A percentile compares a stretch with the other conserved stretches of the same genome.
Conservation (phyloP, 371 early-diverging fungal species). For the Nematocida displodere region DNA sequence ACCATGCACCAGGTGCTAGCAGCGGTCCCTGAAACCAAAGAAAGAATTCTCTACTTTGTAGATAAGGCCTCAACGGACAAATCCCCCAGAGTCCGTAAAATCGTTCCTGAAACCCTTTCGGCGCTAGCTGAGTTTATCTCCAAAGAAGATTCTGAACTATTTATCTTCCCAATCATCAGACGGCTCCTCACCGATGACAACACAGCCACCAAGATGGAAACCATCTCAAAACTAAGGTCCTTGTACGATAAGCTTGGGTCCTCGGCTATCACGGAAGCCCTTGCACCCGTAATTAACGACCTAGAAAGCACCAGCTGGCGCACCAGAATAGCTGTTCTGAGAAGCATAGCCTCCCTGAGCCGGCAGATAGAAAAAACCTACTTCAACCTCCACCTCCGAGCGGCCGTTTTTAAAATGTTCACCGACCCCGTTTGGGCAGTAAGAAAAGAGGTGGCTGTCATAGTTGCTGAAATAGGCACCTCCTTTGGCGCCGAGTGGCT, state of each 20-base stretch:
- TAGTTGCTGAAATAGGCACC: conserved; percentile 17
- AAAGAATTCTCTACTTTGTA: conserved; percentile 19
- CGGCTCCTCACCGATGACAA: conserved; percentile 37
- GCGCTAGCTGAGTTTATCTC: conserved; percentile 6
- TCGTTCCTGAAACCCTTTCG: conserved; percentile 19
- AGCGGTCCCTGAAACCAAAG: conserved; percentile 13
- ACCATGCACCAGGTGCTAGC: neutral
- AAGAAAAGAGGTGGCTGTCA: conserved; percentile 35
- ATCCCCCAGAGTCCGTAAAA: conserved; percentile 6
- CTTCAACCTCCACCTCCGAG: conserved; percentile 25
- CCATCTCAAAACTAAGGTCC: conserved; percentile 18
- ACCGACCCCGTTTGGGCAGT: conserved; percentile 36
- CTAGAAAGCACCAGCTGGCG: conserved; percentile 42
- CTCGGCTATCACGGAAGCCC: conserved; percentile 18
- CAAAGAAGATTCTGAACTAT: conserved; percentile 8
- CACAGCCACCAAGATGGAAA: conserved; percentile 41
- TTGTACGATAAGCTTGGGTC: conserved; percentile 37
- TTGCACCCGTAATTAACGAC: conserved; percentile 35
- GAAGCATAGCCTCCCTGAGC: conserved; percentile 38
- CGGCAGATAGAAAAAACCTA: conserved; percentile 30
- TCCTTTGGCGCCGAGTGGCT: conserved; percentile 32
- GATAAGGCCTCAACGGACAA: conserved; percentile 22
- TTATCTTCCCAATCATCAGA: conserved; percentile 14
- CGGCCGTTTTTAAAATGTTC: conserved; percentile 40
- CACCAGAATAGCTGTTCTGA: conserved; percentile 29